Percentiles rank a stretch among this genome's conserved stretches.
phyloP scores from a whole-genome alignment of 1,284 basidiomycete genomes.

The Rhodotorula sp. region DNA sequence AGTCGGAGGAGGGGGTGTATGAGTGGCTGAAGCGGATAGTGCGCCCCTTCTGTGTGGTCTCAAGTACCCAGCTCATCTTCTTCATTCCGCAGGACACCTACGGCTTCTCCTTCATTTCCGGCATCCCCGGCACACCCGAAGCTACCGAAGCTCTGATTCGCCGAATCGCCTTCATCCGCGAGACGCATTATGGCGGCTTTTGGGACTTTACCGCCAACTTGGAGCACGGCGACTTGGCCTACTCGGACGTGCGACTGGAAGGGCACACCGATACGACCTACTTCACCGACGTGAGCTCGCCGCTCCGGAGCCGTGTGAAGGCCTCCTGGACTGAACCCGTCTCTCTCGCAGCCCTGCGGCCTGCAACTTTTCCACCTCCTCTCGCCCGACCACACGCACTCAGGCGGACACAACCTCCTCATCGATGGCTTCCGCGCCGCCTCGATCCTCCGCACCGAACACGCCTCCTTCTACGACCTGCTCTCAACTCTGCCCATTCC shows the following conservation, averaged over 20 bases:
- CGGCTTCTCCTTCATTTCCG: slow-evolving; percentile 84
- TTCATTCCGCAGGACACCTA: slow-evolving; percentile 63
- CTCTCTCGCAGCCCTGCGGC: slow-evolving; percentile 69
- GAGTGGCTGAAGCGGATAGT: slow-evolving; percentile 82
- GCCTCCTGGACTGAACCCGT: too few relatives aligned
- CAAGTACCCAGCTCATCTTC: neutral
- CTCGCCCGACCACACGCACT: slow-evolving; percentile 59
- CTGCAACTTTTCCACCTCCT: slow-evolving; percentile 94
- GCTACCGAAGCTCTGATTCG: slow-evolving; percentile 76
- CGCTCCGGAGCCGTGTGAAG: too few relatives aligned
- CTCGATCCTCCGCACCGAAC: slow-evolving; percentile 66
- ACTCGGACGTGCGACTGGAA: slow-evolving; percentile 80
- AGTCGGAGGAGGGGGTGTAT: slow-evolving; percentile 66
- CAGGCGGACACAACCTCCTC: slow-evolving; percentile 82
- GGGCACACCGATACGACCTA: slow-evolving; percentile 94
- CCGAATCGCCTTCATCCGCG: slow-evolving; percentile 82
- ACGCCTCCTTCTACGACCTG: slow-evolving; percentile 70
- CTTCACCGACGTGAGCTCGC: slow-evolving; percentile 39
- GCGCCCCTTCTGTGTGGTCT: slow-evolving; percentile 46
- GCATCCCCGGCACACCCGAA: slow-evolving; percentile 75
- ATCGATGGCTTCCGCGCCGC: slow-evolving; percentile 95
- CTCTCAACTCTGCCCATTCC: slow-evolving; percentile 71
- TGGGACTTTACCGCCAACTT: slow-evolving; percentile 97
- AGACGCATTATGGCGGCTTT: slow-evolving; percentile 88
- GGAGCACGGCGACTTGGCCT: slow-evolving; percentile 81